These are phyloP conservation scores for Pythium angustatum DNA, from an alignment of 352 stramenopile species.

Conservation along the genomic window DNA sequence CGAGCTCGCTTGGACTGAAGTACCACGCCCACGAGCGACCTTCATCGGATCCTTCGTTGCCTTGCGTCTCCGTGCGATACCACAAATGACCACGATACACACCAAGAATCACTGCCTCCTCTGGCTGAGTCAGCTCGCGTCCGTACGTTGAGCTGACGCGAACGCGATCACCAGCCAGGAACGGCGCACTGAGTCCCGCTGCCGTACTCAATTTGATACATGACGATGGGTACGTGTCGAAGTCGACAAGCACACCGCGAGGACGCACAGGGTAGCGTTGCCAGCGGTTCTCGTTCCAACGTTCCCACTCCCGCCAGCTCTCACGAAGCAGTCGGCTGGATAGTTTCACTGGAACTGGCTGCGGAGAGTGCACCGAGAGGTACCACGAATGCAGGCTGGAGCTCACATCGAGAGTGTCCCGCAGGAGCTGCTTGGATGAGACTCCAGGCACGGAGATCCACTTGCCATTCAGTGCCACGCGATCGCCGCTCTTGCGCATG, in stretches of 20 bases:
- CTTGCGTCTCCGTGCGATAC: slow-evolving; percentile 96
- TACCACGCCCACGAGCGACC: slow-evolving; percentile 95
- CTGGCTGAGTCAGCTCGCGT: slow-evolving; percentile 94
- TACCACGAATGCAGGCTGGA: slow-evolving; percentile 88
- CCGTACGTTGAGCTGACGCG: slow-evolving; percentile 93
- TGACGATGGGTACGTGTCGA: slow-evolving; percentile 90
- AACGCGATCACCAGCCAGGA: slow-evolving; percentile 94
- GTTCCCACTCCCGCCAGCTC: slow-evolving; percentile 84
- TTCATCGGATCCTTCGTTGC: slow-evolving; percentile 94
- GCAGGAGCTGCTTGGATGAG: slow-evolving; percentile 67
- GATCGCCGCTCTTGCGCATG: slow-evolving; percentile 93
- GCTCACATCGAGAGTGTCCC: slow-evolving; percentile 89
- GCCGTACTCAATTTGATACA: slow-evolving; percentile 89
- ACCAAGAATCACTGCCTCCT: slow-evolving; percentile 96
- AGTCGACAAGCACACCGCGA: slow-evolving; percentile 91
- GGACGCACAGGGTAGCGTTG: slow-evolving; percentile 78
- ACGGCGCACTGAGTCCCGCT: slow-evolving; percentile 85
- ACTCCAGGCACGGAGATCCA: slow-evolving; percentile 90
- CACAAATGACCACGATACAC: slow-evolving; percentile 93
- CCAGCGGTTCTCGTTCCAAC: slow-evolving; percentile 84
- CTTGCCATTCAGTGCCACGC: slow-evolving; percentile 95
- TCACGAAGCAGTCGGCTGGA: slow-evolving; percentile 62
- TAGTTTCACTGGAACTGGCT: slow-evolving; percentile 38
- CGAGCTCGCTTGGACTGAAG: slow-evolving; percentile 92
- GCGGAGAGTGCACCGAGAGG: slow-evolving; percentile 42